Conservation (phyloP, 1,139 yeast species). For the Hanseniaspora sp. region DNA sequence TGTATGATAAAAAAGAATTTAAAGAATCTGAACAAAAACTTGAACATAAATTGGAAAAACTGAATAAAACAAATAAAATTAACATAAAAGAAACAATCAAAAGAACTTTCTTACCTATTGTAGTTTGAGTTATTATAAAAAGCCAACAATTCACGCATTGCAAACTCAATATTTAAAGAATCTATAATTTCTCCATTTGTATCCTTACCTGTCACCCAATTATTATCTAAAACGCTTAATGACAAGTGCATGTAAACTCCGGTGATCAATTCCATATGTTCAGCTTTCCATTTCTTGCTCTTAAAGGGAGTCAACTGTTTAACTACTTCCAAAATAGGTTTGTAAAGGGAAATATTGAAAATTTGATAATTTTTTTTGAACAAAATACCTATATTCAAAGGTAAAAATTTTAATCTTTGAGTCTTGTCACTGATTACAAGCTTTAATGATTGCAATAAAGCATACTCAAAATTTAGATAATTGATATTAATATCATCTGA, state of each 20-base stretch:
- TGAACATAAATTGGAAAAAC: slow-evolving; percentile 23
- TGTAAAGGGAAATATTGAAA: slow-evolving; percentile 53
- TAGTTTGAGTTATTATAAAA: slow-evolving; percentile 48
- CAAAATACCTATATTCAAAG: slow-evolving; percentile 27
- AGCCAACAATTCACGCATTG: slow-evolving; percentile 67
- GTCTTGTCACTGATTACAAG: slow-evolving; percentile 25
- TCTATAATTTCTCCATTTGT: slow-evolving; percentile 64
- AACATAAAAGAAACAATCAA: slow-evolving; percentile 25
- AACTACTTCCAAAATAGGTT: slow-evolving; percentile 59
- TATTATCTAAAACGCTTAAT: slow-evolving; percentile 55
- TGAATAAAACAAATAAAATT: slow-evolving; percentile 24
- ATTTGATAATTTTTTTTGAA: slow-evolving; percentile 30
- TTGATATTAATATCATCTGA: slow-evolving; percentile 11
- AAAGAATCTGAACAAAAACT: background rate
- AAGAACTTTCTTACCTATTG: slow-evolving; percentile 34
- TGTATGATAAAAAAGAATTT: slow-evolving; percentile 17
- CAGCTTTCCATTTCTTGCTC: slow-evolving; percentile 88
- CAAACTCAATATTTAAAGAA: slow-evolving; percentile 77
- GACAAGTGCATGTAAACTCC: slow-evolving; percentile 70
- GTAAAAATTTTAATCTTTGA: slow-evolving; percentile 29
- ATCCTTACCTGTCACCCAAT: slow-evolving; percentile 83
- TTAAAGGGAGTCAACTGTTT: slow-evolving; percentile 80
- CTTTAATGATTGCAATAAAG: slow-evolving; percentile 5
- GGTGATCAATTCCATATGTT: slow-evolving; percentile 87
- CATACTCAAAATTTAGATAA: slow-evolving; percentile 13